A percentile compares a stretch with the other conserved stretches of the same genome.
Conservation (phyloP, 2,329 filamentous ascomycete genomes). For the Trichophyton benhamiae region DNA sequence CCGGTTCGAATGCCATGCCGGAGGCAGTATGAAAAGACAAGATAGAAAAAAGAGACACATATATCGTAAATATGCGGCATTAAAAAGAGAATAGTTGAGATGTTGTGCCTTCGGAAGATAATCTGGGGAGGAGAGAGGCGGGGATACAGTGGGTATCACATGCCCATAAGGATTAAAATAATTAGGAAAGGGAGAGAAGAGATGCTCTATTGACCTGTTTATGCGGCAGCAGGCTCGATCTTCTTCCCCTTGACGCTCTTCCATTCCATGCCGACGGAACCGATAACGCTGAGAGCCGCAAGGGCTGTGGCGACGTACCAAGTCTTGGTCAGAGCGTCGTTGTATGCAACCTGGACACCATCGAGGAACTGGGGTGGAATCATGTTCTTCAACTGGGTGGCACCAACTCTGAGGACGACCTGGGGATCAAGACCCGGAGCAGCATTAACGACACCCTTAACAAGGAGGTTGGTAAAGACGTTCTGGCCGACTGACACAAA, state of each 20-base stretch:
- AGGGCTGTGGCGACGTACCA: constrained; percentile 51
- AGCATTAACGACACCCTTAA: constrained; percentile 2
- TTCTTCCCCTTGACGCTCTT: constrained; percentile 13
- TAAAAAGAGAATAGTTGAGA: background rate
- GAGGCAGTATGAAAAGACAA: background rate
- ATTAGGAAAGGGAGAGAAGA: background rate
- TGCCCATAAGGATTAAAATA: background rate
- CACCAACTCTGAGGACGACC: constrained; percentile 36
- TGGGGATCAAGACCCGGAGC: constrained; percentile 32
- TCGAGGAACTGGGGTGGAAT: constrained; percentile 41
- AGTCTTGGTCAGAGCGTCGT: constrained; percentile 44
- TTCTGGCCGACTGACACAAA: constrained; percentile 18
- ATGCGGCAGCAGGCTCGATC: constrained; percentile 7
- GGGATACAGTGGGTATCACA: background rate
- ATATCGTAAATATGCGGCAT: background rate
- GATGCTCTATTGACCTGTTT: background rate
- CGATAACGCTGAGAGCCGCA: constrained; percentile 43
- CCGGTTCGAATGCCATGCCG: background rate
- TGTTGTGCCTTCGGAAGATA: background rate
- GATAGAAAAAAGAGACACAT: background rate
- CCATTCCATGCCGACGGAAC: constrained; percentile 49
- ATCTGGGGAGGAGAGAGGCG: background rate
- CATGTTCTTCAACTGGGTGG: constrained; percentile 46
- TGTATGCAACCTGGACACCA: constrained; percentile 52
- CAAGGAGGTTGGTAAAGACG: constrained; percentile 15